A percentile compares a stretch with the other conserved stretches of the same genome.
Evolutionary conservation across 441 rosid species (phyloP).

Genomic region (Brassica hybrid): DNA sequence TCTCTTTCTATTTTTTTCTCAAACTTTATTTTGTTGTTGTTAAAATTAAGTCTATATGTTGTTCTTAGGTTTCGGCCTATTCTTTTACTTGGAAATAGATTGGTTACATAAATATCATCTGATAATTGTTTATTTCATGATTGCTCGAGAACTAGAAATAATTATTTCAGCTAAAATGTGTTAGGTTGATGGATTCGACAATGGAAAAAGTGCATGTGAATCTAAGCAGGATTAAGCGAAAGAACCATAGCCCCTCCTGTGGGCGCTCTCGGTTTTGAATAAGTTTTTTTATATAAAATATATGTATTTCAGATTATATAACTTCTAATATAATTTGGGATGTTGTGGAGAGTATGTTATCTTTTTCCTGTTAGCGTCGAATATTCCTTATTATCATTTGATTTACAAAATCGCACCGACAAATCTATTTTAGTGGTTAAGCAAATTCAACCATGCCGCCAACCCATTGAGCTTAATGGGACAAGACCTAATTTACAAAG

Average conservation of each 20-base stretch:
- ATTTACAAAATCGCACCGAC: conserved; percentile 22
- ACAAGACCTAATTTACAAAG: conserved; percentile 27
- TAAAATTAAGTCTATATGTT: background rate
- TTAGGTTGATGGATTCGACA: conserved; percentile 5
- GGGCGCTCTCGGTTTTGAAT: conserved; percentile 42
- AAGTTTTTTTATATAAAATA: background rate
- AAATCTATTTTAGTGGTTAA: conserved; percentile 1
- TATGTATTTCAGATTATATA: conserved; percentile 1
- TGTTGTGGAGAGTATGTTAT: conserved; percentile 25
- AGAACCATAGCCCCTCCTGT: conserved; percentile 13
- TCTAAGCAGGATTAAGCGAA: conserved; percentile 23
- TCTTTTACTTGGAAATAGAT: background rate
- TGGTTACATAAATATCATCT: background rate
- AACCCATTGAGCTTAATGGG: conserved; percentile 28
- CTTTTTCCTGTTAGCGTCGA: background rate
- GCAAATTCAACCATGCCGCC: conserved; percentile 22
- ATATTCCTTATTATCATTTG: conserved; percentile 17
- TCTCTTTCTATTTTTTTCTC: background rate
- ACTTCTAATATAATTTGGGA: conserved; percentile 1
- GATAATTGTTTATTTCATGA: background rate
- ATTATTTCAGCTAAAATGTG: background rate
- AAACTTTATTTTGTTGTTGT: background rate
- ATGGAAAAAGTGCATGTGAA: conserved; percentile 27
- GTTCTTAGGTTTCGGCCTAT: background rate
- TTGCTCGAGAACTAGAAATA: background rate